Percentiles rank a stretch among this genome's conserved stretches.
Evolutionary conservation across 441 rosid species (phyloP).

Genomic region (Jatropha podagrica): DNA sequence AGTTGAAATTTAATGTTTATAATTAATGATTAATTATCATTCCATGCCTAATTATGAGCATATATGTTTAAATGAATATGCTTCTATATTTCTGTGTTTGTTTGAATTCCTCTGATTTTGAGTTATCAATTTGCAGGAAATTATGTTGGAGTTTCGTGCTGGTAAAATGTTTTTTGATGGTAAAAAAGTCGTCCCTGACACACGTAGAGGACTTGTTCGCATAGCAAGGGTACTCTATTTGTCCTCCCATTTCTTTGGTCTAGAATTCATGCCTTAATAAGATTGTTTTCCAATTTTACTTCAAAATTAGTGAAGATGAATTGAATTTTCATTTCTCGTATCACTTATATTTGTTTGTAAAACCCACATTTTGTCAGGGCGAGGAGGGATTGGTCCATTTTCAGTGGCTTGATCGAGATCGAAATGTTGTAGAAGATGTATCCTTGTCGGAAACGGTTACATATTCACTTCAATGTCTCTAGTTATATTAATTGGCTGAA

Average conservation of each 20-base stretch:
- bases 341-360: neutral
- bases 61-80: neutral
- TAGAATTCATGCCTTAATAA: neutral
- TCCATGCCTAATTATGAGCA: neutral
- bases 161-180: conserved; percentile 90
- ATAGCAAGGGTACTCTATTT: conserved; percentile 56
- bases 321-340: neutral
- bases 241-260: neutral
- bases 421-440: conserved; percentile 79
- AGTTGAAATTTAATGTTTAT: neutral
- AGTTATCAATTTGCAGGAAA: conserved; percentile 39
- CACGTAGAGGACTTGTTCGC: conserved; percentile 89
- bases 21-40: neutral
- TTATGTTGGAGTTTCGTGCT: conserved; percentile 91
- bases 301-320: neutral
- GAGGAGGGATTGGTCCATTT: conserved; percentile 90
- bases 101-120: neutral
- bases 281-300: neutral
- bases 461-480: neutral
- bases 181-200: conserved; percentile 78
- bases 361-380: conserved; percentile 43
- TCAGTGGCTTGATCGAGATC: conserved; percentile 90
- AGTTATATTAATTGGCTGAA: neutral
- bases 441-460: conserved; percentile 36
- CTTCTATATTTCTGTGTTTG: neutral